Percentiles rank a stretch among this genome's conserved stretches.
Conservation (phyloP, 139 green algal species). For the Desmodesmus armatus region DNA sequence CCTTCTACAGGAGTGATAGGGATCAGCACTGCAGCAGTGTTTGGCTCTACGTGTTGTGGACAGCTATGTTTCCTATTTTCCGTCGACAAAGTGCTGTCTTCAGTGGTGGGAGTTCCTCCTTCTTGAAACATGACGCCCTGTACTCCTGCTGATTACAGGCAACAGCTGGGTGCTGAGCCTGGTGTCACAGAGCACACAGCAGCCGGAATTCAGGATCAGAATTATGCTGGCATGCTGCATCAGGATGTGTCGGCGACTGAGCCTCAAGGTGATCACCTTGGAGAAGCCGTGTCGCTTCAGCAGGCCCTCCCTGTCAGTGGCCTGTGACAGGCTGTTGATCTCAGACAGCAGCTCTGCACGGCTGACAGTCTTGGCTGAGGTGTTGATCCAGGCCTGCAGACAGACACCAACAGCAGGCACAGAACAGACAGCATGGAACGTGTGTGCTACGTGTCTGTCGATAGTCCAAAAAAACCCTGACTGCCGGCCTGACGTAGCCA, state of each 20-base stretch:
- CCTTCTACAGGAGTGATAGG: no score
- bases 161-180: background rate
- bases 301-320: background rate
- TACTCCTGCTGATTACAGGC: background rate
- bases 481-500: no score
- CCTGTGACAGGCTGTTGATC: constrained; percentile 12
- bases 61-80: no score
- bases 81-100: no score
- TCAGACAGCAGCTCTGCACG: background rate
- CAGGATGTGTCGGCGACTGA: no score
- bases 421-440: background rate
- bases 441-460: background rate
- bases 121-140: background rate
- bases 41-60: no score
- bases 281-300: constrained; percentile 20
- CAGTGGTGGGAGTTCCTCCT: no score
- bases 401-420: background rate
- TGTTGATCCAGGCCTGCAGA: constrained; percentile 4
- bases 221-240: background rate
- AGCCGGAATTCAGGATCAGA: background rate
- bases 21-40: no score
- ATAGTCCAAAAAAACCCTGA: no score
- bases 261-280: constrained; percentile 28
- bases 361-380: background rate
- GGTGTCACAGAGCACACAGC: background rate